phyloP scores from a whole-genome alignment of 495 filamentous ascomycete genomes.

The Trichoderma virens region DNA sequence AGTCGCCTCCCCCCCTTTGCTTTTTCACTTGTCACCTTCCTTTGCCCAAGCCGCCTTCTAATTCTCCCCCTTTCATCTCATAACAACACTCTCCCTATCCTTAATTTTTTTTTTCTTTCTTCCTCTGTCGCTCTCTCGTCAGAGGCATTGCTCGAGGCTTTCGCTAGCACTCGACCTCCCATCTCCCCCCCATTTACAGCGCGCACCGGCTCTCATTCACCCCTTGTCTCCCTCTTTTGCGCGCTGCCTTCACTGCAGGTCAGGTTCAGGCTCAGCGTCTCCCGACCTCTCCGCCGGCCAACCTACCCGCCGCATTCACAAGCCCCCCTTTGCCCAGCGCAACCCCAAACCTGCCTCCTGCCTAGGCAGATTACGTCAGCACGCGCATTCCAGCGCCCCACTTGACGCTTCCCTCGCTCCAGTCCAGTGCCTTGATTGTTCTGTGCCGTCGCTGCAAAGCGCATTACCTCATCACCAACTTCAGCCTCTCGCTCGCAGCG shows the following conservation, averaged over 20 bases:
- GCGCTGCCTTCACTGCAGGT: slow-evolving; percentile 8
- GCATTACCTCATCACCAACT: slow-evolving; percentile 2
- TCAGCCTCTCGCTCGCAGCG: background rate
- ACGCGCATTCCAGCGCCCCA: slow-evolving; percentile 5
- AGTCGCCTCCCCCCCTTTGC: slow-evolving; percentile 12
- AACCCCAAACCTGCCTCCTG: background rate
- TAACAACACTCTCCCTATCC: background rate
- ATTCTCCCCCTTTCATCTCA: slow-evolving; percentile 8
- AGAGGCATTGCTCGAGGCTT: slow-evolving; percentile 11
- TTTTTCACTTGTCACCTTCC: slow-evolving; percentile 11
- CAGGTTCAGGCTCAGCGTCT: slow-evolving; percentile 1
- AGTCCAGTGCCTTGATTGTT: slow-evolving; percentile 1
- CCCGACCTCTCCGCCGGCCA: slow-evolving; percentile 7
- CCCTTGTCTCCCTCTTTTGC: slow-evolving; percentile 1
- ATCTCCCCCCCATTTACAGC: background rate
- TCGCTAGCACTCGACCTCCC: slow-evolving; percentile 11
- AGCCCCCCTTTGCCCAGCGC: slow-evolving; percentile 5
- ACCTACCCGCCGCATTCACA: background rate
- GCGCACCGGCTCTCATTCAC: slow-evolving; percentile 3
- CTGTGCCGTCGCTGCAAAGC: background rate
- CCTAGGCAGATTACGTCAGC: slow-evolving; percentile 3
- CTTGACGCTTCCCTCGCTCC: background rate
- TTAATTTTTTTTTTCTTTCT: slow-evolving; percentile 2
- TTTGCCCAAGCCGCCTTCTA: slow-evolving; percentile 17
- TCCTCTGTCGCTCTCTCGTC: slow-evolving; percentile 6